Evolutionary conservation across 2,329 filamentous ascomycete species (phyloP).

Genomic region (Didymella pinodella): DNA sequence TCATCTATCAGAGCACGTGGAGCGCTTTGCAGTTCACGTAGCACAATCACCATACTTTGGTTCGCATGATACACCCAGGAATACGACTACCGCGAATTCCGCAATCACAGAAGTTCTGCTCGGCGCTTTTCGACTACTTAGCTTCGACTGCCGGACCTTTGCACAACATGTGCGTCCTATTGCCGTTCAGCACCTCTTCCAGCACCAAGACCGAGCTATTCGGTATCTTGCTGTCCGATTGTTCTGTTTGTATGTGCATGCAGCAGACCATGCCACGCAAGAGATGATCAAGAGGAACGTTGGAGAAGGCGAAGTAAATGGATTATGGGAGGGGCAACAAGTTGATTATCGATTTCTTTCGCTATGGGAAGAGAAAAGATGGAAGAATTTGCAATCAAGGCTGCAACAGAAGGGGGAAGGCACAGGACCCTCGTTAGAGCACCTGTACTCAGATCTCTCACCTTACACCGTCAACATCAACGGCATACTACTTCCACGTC

Average conservation of each 20-base stretch:
- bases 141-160: constrained; percentile 75
- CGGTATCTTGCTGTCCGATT: constrained; percentile 84
- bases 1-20: constrained; percentile 76
- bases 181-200: constrained; percentile 73
- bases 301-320: constrained; percentile 68
- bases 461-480: constrained; percentile 45
- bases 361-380: constrained; percentile 69
- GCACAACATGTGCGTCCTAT: constrained; percentile 69
- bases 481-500: constrained; percentile 51
- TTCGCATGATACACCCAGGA: constrained; percentile 5
- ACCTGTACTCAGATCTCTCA: constrained; percentile 36
- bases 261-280: constrained; percentile 80
- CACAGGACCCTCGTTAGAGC: not conserved
- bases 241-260: constrained; percentile 79
- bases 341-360: constrained; percentile 81
- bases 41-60: constrained; percentile 38
- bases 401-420: constrained; percentile 17
- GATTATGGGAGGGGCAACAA: constrained; percentile 74
- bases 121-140: constrained; percentile 79
- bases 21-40: constrained; percentile 54
- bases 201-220: constrained; percentile 64
- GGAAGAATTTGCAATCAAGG: constrained; percentile 39
- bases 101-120: constrained; percentile 62
- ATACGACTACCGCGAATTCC: constrained; percentile 2
- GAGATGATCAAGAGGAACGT: constrained; percentile 73